phyloP scores from a whole-genome alignment of 768 basidiomycete species.

The Boletus reticulatus region DNA sequence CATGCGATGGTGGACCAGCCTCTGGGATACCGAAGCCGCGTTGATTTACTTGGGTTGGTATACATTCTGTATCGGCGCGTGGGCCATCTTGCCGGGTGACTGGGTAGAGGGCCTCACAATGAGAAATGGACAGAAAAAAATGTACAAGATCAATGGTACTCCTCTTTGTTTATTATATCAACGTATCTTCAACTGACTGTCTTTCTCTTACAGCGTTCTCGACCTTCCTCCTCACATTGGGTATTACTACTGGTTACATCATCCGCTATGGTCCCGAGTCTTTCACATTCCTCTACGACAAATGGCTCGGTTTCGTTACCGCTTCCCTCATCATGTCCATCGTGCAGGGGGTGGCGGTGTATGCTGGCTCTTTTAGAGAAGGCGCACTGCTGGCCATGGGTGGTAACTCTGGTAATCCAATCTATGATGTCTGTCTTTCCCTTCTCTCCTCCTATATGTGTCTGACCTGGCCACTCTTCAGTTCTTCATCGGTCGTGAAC shows the following conservation, averaged over 20 bases:
- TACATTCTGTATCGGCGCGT: slow-evolving; percentile 77
- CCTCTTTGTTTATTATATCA: neutral
- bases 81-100: slow-evolving; percentile 77
- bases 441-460: too few species aligned
- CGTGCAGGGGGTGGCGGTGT: slow-evolving; percentile 70
- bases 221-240: slow-evolving; percentile 80
- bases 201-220: slow-evolving; percentile 61
- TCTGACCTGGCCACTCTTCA: slow-evolving; percentile 29
- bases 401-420: slow-evolving; percentile 83
- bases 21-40: slow-evolving; percentile 83
- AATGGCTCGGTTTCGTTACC: slow-evolving; percentile 87
- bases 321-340: slow-evolving; percentile 78
- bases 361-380: slow-evolving; percentile 63
- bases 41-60: slow-evolving; percentile 88
- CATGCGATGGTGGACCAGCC: slow-evolving; percentile 60
- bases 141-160: slow-evolving; percentile 95
- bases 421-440: slow-evolving; percentile 78
- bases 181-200: neutral
- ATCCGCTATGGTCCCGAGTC: slow-evolving; percentile 70
- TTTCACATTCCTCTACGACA: slow-evolving; percentile 89
- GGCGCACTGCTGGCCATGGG: slow-evolving; percentile 82
- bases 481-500: slow-evolving; percentile 93
- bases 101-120: slow-evolving; percentile 66
- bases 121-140: slow-evolving; percentile 71
- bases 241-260: slow-evolving; percentile 67